These are phyloP conservation scores for Hygrocybe coccinea DNA, from an alignment of 768 basidiomycete genomes.

Conservation along the genomic window DNA sequence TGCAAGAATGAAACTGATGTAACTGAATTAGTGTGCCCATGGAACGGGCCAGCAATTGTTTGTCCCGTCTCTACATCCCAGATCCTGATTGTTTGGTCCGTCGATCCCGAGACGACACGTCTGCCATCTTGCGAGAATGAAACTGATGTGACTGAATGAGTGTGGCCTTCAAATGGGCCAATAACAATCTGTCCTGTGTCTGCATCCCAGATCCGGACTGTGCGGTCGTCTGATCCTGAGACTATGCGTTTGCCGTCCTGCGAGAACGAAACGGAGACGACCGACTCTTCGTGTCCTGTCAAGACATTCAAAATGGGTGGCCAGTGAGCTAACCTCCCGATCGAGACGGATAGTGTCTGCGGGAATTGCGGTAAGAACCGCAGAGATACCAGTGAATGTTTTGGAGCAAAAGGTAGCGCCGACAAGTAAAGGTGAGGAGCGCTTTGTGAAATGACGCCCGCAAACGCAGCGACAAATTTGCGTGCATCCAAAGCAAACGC, in stretches of 20 bases:
- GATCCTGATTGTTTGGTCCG: slow-evolving; percentile 12
- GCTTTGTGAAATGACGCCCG: not conserved
- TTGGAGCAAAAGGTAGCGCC: slow-evolving; percentile 33
- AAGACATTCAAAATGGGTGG: not conserved
- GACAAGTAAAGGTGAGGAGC: slow-evolving; percentile 38
- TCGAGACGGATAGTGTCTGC: not conserved
- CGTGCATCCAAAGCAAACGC: not conserved
- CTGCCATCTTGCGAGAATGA: not conserved
- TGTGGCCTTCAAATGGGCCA: not conserved
- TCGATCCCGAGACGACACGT: slow-evolving; percentile 21
- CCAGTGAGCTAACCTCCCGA: not conserved
- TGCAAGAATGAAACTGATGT: too few relatives aligned
- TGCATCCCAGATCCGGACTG: slow-evolving; percentile 15
- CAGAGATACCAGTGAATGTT: slow-evolving; percentile 17
- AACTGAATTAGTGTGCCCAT: not conserved
- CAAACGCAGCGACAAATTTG: slow-evolving; percentile 30
- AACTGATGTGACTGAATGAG: not conserved
- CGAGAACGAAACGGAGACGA: slow-evolving; percentile 21
- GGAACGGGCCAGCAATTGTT: not conserved
- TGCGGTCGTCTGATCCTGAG: slow-evolving; percentile 21
- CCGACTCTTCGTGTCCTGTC: not conserved
- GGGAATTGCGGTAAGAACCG: slow-evolving; percentile 5
- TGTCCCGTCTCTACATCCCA: not conserved
- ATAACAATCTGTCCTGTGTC: slow-evolving; percentile 5
- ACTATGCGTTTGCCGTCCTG: slow-evolving; percentile 20